phyloP scores from a whole-genome alignment of 306 rosid genomes.

The Glycine tomentella region DNA sequence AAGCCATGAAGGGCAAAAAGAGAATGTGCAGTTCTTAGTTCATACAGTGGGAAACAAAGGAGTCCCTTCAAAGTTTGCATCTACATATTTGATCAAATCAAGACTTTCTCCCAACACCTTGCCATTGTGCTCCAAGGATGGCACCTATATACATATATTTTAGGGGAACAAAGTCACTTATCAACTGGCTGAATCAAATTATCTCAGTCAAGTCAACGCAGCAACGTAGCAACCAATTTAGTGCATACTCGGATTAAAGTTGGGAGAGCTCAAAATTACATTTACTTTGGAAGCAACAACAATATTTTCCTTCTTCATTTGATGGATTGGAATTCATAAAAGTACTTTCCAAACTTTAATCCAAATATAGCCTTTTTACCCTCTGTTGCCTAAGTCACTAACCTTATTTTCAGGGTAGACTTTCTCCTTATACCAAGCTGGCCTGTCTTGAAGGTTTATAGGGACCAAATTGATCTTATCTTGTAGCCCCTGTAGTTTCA shows the following conservation, averaged over 20 bases:
- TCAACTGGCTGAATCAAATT: neutral
- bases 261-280: no score
- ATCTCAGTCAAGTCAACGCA: neutral
- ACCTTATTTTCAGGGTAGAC: constrained; percentile 81
- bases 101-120: constrained; percentile 87
- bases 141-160: constrained; percentile 56
- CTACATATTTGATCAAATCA: constrained; percentile 80
- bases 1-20: neutral
- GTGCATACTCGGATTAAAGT: no score
- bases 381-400: neutral
- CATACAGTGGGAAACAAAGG: constrained; percentile 71
- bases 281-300: no score
- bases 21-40: constrained; percentile 10
- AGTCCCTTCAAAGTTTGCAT: constrained; percentile 60
- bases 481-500: constrained; percentile 65
- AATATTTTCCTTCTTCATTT: no score
- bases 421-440: constrained; percentile 92
- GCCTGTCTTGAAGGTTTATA: constrained; percentile 68
- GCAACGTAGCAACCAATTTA: neutral
- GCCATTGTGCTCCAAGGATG: constrained; percentile 89
- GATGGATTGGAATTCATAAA: no score
- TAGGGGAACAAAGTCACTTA: neutral
- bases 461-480: constrained; percentile 77
- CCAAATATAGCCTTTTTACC: neutral
- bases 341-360: no score